Evolutionary conservation across 108 stramenopile species (phyloP), one percentile per base, ranked within the genome.

Genomic region (Skeletonema marinoi): DNA sequence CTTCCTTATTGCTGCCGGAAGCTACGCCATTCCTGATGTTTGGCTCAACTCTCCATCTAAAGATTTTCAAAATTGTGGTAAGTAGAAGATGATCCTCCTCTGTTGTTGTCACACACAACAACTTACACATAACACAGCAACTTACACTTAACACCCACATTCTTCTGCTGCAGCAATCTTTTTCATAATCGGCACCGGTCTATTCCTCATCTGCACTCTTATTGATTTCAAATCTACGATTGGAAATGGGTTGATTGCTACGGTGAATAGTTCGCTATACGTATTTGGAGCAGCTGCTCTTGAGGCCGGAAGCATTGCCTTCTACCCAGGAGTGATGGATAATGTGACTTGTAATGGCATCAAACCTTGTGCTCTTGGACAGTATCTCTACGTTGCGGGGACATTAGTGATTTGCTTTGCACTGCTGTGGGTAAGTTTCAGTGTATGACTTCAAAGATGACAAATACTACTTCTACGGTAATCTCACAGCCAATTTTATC

Each of bases 381-480:
- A 61, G 60, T 61, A 61, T 61, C 60, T 61, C 32, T 61, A 61
- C 60, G 25, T 61, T 61, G 21, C 21, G 21, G 60, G 60, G 35
- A 21, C 60, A 16, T 61, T 31, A 13, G 35, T 14, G 0, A 6
- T 61, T 31, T 31, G 32, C 32, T 61, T 61, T 61, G 60, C 60
- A 35, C 60, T 61, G 14, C 35, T 61, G 13, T 61, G 60, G 60
- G 44, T 46, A 5, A 46, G 44, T n/a, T 16, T n/a, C 11, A 46
- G 16, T 46, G 3, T 4, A 46, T 46, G 44, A 11, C 10, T n/a
- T n/a, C 16, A 46, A 46, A 16, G 11, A 3, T 46, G 14, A 46
- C 16, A 3, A 46, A 46, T 46, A 4, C 16, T 46, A 3, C 4
- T 36, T 16, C 14, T 11, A n/a, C 44, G 16, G 16, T n/a, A 1